Conservation (phyloP, 441 rosid genomes). For the Erodium moschatum region DNA sequence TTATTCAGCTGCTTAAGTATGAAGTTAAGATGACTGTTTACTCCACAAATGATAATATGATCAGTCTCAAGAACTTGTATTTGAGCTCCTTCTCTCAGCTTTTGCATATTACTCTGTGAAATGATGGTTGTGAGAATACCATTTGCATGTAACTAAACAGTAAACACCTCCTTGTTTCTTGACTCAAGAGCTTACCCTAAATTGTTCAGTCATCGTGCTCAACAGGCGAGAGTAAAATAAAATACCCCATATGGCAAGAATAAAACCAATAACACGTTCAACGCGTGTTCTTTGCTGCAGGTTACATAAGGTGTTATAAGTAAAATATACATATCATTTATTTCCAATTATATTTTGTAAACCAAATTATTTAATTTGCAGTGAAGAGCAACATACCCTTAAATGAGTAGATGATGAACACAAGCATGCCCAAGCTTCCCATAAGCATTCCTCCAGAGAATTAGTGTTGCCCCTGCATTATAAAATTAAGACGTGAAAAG, state of each 20-base stretch:
- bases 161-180: conserved; percentile 10
- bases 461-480: conserved; percentile 46
- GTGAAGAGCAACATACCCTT: conserved; percentile 36
- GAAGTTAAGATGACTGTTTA: conserved; percentile 65
- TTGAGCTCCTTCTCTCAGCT: conserved; percentile 91
- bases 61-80: conserved; percentile 84
- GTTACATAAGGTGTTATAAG: conserved; percentile 15
- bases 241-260: conserved; percentile 92
- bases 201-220: conserved; percentile 96
- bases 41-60: conserved; percentile 86
- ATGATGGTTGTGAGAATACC: conserved; percentile 23
- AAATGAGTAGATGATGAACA: conserved; percentile 87
- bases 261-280: conserved; percentile 76
- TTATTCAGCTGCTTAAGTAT: conserved; percentile 80
- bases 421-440: conserved; percentile 99
- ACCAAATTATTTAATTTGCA: conserved; percentile 14
- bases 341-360: conserved; percentile 15
- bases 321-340: not conserved
- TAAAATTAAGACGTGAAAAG: conserved; percentile 15
- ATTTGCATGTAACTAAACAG: conserved; percentile 14
- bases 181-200: conserved; percentile 50
- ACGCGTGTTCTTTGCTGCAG: conserved; percentile 85
- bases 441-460: conserved; percentile 77
- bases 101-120: conserved; percentile 80
- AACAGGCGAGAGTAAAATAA: conserved; percentile 82